Evolutionary conservation across 805 yeast genomes (phyloP).

Genomic region (Hanseniaspora lindneri): DNA sequence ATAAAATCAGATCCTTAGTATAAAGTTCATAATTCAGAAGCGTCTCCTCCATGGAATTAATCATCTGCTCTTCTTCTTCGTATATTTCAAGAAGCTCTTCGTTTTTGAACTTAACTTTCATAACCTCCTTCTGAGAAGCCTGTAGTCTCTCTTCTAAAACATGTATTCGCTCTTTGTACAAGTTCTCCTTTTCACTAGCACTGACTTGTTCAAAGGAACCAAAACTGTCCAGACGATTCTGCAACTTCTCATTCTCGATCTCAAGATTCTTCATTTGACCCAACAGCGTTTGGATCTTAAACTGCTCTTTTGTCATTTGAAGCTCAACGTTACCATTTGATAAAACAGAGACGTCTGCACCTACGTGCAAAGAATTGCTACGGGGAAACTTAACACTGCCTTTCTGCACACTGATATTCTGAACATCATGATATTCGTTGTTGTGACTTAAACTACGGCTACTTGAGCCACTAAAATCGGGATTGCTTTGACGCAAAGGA

Average conservation of each 20-base stretch:
- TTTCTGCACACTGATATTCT: not conserved
- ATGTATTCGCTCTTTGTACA: not conserved
- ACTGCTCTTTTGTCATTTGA: not conserved
- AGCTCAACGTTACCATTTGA: not conserved
- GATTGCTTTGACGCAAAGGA: too few relatives aligned
- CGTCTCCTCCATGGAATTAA: not conserved
- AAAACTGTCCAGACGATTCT: not conserved
- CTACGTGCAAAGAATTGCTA: not conserved
- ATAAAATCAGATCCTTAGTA: slow-evolving; percentile 1
- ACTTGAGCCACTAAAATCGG: too few relatives aligned
- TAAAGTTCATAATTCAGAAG: not conserved
- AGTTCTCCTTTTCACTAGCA: not conserved
- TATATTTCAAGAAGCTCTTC: not conserved
- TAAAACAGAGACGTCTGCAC: not conserved
- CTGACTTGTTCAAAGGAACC: not conserved
- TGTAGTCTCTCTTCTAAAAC: not conserved
- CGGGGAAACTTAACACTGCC: too few relatives aligned
- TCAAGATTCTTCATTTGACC: slow-evolving; percentile 6
- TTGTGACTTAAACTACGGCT: not conserved
- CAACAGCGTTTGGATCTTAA: slow-evolving; percentile 6
- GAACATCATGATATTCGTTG: not conserved
- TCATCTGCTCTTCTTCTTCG: not conserved
- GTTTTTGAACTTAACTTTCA: not conserved
- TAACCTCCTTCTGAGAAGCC: not conserved
- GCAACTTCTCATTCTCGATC: slow-evolving; percentile 5